These are phyloP conservation scores for Lagenidium giganteum DNA, from an alignment of 352 stramenopile species.

Conservation along the genomic window DNA sequence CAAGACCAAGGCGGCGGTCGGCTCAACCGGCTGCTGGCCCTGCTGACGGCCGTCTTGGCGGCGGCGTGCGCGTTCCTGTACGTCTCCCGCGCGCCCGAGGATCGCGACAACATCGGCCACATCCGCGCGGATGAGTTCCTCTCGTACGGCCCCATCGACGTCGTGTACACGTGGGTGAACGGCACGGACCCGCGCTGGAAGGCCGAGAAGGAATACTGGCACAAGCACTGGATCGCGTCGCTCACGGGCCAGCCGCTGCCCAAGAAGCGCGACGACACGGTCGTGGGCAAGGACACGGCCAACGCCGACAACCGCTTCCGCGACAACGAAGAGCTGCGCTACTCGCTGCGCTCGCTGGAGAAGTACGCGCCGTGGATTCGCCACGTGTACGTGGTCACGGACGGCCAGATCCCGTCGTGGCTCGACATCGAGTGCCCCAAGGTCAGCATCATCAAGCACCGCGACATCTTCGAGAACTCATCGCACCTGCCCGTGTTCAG, in stretches of 20 bases:
- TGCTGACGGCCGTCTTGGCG: too few relatives aligned
- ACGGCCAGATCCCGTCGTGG: conserved; percentile 93
- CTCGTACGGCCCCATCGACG: conserved; percentile 87
- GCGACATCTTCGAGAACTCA: conserved; percentile 87
- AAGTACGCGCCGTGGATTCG: conserved; percentile 95
- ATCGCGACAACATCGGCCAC: conserved; percentile 62
- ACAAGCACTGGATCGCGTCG: conserved; percentile 84
- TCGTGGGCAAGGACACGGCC: conserved; percentile 62
- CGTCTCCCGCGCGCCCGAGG: conserved; percentile 14
- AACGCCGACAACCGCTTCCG: conserved; percentile 90
- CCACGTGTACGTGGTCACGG: conserved; percentile 93
- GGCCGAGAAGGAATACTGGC: conserved; percentile 83
- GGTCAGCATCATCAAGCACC: conserved; percentile 87
- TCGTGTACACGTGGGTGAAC: conserved; percentile 97
- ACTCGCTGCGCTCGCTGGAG: conserved; percentile 90
- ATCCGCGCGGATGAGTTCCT: conserved; percentile 49
- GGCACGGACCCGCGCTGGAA: conserved; percentile 92
- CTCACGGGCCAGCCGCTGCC: conserved; percentile 74
- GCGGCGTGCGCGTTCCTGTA: too few relatives aligned
- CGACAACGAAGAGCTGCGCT: conserved; percentile 93
- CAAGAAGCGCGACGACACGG: conserved; percentile 38
- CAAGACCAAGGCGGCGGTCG: too few relatives aligned
- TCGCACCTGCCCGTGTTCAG: conserved; percentile 91
- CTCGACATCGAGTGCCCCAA: conserved; percentile 81
- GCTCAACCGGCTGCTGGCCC: too few relatives aligned